A percentile compares a stretch with the other conserved stretches of the same genome.
These are phyloP conservation scores for Kernera saxatilis DNA, from an alignment of 345 rosid species.

Conservation along the genomic window DNA sequence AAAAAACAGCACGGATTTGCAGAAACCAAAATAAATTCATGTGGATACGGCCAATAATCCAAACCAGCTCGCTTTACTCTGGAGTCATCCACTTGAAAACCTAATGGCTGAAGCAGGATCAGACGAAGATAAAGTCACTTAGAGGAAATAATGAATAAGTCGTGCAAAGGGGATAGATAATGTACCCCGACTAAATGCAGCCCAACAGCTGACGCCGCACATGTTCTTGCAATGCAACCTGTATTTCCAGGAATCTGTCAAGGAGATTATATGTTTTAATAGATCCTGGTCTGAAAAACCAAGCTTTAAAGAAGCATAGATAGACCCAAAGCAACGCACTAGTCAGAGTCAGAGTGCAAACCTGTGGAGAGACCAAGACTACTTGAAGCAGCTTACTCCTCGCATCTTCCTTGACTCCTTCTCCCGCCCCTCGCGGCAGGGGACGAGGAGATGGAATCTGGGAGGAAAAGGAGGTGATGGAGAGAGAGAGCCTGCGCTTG, in stretches of 20 bases:
- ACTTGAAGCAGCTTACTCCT: conserved; percentile 67
- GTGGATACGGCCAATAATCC: conserved; percentile 98
- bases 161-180: background rate
- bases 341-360: conserved; percentile 6
- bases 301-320: background rate
- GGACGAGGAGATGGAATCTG: conserved; percentile 32
- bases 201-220: conserved; percentile 86
- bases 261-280: conserved; percentile 34
- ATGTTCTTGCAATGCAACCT: conserved; percentile 97
- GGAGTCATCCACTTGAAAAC: conserved; percentile 80
- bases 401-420: conserved; percentile 34
- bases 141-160: background rate
- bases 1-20: background rate
- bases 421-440: conserved; percentile 43
- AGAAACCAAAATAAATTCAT: background rate
- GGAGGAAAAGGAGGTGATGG: conserved; percentile 26
- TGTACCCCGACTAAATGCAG: conserved; percentile 81
- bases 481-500: conserved; percentile 27
- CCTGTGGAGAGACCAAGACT: conserved; percentile 96
- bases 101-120: conserved; percentile 63
- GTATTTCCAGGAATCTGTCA: conserved; percentile 93
- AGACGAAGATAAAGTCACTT: background rate
- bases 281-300: conserved; percentile 6
- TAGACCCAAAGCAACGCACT: background rate
- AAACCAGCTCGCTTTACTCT: conserved; percentile 93